phyloP scores from a whole-genome alignment of 2,329 filamentous ascomycete species.

The Fusarium sp. region DNA sequence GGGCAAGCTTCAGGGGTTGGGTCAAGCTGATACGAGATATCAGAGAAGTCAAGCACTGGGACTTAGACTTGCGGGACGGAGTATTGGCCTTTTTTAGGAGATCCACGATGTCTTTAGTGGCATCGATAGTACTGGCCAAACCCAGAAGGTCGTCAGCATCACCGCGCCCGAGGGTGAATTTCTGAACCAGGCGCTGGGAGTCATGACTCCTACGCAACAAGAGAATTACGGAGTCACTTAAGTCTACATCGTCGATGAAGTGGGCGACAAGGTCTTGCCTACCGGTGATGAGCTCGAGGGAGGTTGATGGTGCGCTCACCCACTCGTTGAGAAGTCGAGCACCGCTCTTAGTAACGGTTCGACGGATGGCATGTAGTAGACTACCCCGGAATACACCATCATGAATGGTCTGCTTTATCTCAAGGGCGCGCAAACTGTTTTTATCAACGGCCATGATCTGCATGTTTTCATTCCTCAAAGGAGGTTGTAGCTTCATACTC shows the following conservation, averaged over 20 bases:
- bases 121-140: constrained; percentile 82
- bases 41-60: constrained; percentile 60
- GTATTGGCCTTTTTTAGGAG: constrained; percentile 55
- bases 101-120: constrained; percentile 74
- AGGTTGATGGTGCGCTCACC: constrained; percentile 93
- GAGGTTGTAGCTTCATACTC: constrained; percentile 85
- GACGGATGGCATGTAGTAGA: constrained; percentile 87
- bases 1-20: constrained; percentile 75
- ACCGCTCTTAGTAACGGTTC: constrained; percentile 92
- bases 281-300: constrained; percentile 79
- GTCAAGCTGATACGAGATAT: constrained; percentile 73
- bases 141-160: constrained; percentile 90
- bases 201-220: constrained; percentile 84
- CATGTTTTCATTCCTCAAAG: constrained; percentile 77
- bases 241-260: constrained; percentile 74
- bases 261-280: constrained; percentile 85
- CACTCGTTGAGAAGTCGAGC: constrained; percentile 86
- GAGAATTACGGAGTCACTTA: constrained; percentile 77
- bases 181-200: constrained; percentile 90
- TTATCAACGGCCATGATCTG: constrained; percentile 92
- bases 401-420: constrained; percentile 87
- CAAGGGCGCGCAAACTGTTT: constrained; percentile 88
- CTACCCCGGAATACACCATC: constrained; percentile 86
- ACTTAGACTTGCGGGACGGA: constrained; percentile 16
- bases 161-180: constrained; percentile 92